Percentiles rank a stretch among this genome's conserved stretches.
Conservation (phyloP, 2,329 filamentous ascomycete genomes). For the Penicillium palitans region DNA sequence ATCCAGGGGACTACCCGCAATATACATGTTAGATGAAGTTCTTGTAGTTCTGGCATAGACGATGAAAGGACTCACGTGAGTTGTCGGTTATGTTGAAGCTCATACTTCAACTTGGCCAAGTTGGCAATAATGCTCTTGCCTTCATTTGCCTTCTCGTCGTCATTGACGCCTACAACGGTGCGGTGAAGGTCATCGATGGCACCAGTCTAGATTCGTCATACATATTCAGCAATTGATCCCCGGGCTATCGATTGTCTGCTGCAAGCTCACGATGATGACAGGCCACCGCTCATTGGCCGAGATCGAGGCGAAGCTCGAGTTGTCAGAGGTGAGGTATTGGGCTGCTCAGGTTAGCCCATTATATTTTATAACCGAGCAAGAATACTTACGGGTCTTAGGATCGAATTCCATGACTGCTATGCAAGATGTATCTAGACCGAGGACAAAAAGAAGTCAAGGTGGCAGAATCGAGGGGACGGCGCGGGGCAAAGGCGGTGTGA, state of each 20-base stretch:
- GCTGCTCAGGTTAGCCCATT: constrained; percentile 50
- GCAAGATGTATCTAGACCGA: constrained; percentile 10
- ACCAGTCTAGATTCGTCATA: constrained; percentile 63
- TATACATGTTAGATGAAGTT: not conserved
- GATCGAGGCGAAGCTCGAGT: constrained; percentile 79
- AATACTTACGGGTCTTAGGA: constrained; percentile 66
- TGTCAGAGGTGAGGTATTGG: constrained; percentile 75
- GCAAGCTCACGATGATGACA: constrained; percentile 73
- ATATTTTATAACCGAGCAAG: constrained; percentile 3
- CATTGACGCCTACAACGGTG: constrained; percentile 49
- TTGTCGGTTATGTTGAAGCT: constrained; percentile 68
- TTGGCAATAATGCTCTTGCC: constrained; percentile 83
- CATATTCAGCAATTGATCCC: constrained; percentile 6
- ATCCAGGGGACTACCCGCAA: constrained; percentile 59
- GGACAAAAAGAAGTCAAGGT: constrained; percentile 18
- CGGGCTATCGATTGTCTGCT: not conserved
- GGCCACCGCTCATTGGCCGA: constrained; percentile 91
- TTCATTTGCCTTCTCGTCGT: constrained; percentile 65
- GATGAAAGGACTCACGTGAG: constrained; percentile 1
- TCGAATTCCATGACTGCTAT: constrained; percentile 66
- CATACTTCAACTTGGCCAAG: constrained; percentile 84
- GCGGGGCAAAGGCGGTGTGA: constrained; percentile 26
- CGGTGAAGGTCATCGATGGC: constrained; percentile 94
- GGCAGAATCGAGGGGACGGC: constrained; percentile 16
- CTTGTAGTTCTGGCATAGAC: not conserved